phyloP scores from a whole-genome alignment of 441 rosid species.

The Euphorbia schlechtendalii region DNA sequence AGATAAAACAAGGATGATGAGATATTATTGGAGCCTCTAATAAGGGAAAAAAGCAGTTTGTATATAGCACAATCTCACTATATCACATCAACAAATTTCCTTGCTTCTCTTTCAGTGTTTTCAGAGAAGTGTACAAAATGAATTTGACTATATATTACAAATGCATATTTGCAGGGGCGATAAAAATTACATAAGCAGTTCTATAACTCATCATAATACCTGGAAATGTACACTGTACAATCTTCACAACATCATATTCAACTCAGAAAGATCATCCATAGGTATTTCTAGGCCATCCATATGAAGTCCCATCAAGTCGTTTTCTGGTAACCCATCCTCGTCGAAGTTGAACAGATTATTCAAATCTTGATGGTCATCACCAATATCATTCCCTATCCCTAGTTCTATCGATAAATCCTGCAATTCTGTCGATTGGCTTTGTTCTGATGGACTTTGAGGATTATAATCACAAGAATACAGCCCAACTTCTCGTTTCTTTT shows the following conservation, averaged over 20 bases:
- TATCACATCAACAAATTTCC: conserved; percentile 17
- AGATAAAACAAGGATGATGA: too few species aligned
- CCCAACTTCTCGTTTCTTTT: conserved; percentile 28
- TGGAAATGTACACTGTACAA: conserved; percentile 37
- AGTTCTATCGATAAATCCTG: conserved; percentile 38
- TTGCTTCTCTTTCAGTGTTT: conserved; percentile 13
- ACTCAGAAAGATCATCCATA: conserved; percentile 44
- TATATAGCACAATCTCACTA: too few species aligned
- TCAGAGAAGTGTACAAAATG: conserved; percentile 34
- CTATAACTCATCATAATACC: conserved; percentile 25
- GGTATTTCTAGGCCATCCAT: conserved; percentile 40
- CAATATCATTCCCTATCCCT: conserved; percentile 23
- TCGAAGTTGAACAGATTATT: conserved; percentile 38
- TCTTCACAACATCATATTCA: conserved; percentile 26
- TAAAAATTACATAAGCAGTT: conserved; percentile 24
- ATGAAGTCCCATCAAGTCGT: conserved; percentile 37
- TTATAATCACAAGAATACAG: conserved; percentile 13
- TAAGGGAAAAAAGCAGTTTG: too few species aligned
- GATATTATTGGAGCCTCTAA: background rate
- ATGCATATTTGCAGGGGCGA: conserved; percentile 25
- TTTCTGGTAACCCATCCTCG: conserved; percentile 47
- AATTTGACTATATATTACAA: conserved; percentile 42
- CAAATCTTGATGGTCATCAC: conserved; percentile 31
- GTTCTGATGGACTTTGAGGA: conserved; percentile 19
- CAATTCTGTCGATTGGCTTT: conserved; percentile 25